Evolutionary conservation across 2,329 filamentous ascomycete species (phyloP), one percentile per base, ranked within the genome.

Genomic region (Monosporascus sp.): DNA sequence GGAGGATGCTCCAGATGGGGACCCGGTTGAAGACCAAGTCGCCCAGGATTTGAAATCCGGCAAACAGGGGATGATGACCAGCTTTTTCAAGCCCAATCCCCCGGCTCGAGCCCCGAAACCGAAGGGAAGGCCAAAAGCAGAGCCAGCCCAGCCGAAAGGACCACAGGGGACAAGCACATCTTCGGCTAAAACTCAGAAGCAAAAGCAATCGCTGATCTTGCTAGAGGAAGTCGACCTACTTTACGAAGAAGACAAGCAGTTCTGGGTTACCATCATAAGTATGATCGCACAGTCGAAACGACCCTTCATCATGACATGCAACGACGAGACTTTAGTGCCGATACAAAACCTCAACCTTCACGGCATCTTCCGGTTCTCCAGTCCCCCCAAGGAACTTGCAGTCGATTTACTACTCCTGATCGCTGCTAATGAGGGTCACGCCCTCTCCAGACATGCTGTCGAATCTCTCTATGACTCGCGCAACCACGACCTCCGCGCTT

Each of bases 241-340:
- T 1, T 99, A 94, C 67, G 92, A 96, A 51, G 93, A 97, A 67
- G 94, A 99, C 68, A 93, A 90, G 69, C 87, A 93, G 57, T 99
- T 99, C 65, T 99, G 94, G 94, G 72, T 80, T 1, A 94, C 90
- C 0, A 81, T 97, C 4, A 76, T 89, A 45, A 80, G 81, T 20
- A 79, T 99, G 54, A 90, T 96, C 53, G 74, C 78, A 9, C 87
- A 91, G 61, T 97, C 94, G 0, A 96, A 90, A 70, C 83, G 94
- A 35, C 94, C 94, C 0, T 91, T 99, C 57, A 80, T 99, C 63
- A 88, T 99, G 73, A 99, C 94, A 0, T 99, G 95, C 74, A 97
- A 92, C 60, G 85, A 97, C 58, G 93, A 97, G 68, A 80, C 76
- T n/a, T 73, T 89, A n/a, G 72, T 99, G 6, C 90, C 92, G 0